Conservation (phyloP, 306 rosid genomes). For the Lathyrus sativus region DNA sequence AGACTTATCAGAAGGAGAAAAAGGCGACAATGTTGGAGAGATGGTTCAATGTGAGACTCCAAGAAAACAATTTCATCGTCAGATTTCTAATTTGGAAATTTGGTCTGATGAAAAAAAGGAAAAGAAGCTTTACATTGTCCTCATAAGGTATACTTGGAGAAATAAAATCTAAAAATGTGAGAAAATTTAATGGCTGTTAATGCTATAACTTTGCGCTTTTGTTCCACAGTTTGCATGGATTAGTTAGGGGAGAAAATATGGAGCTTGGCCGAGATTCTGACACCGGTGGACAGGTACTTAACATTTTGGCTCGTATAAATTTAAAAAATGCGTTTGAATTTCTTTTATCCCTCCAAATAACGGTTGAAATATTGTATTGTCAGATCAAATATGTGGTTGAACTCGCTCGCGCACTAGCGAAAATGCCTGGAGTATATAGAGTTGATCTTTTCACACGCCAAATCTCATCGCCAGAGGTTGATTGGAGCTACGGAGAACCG, state of each 20-base stretch:
- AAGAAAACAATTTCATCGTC: conserved; percentile 50
- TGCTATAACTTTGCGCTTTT: conserved; percentile 16
- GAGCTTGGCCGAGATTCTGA: conserved; percentile 98
- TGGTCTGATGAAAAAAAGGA: conserved; percentile 93
- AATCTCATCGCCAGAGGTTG: conserved; percentile 75
- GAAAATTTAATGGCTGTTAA: background rate
- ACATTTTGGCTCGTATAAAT: conserved; percentile 16
- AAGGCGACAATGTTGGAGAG: conserved; percentile 66
- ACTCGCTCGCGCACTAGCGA: conserved; percentile 84
- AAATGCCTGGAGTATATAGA: conserved; percentile 89
- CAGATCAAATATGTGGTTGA: conserved; percentile 92
- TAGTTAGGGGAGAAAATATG: conserved; percentile 89
- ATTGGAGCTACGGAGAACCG: conserved; percentile 96
- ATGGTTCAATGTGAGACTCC: conserved; percentile 54
- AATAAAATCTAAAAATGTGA: conserved; percentile 17
- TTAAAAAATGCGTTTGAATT: background rate
- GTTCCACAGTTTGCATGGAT: conserved; percentile 56
- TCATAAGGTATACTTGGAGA: conserved; percentile 60
- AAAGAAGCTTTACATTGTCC: conserved; percentile 76
- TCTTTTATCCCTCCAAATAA: background rate
- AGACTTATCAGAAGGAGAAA: conserved; percentile 88
- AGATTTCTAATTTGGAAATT: conserved; percentile 64
- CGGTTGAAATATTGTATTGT: conserved; percentile 29
- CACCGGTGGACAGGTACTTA: conserved; percentile 87
- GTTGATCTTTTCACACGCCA: conserved; percentile 90